These are phyloP conservation scores for Thalassiosira mediterranea DNA, from an alignment of 352 stramenopile species.

Conservation along the genomic window DNA sequence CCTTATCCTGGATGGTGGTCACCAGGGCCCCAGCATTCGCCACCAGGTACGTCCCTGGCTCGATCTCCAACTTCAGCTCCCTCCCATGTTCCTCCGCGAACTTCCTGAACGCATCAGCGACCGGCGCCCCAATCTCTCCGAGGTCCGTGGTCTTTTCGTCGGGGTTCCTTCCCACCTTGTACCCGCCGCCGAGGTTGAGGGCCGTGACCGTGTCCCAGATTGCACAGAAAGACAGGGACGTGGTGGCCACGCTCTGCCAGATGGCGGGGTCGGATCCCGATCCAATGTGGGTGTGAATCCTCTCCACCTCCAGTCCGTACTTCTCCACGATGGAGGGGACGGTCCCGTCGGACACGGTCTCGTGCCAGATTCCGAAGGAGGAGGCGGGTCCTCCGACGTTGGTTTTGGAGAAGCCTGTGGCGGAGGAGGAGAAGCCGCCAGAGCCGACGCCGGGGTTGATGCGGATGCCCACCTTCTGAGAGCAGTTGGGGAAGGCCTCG, in stretches of 20 bases:
- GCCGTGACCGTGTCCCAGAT: conserved; percentile 78
- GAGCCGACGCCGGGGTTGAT: conserved; percentile 89
- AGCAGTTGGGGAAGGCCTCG: conserved; percentile 74
- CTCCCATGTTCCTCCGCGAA: conserved; percentile 82
- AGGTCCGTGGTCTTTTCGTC: conserved; percentile 87
- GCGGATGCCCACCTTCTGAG: conserved; percentile 85
- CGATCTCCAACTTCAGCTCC: conserved; percentile 88
- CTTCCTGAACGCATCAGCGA: conserved; percentile 83
- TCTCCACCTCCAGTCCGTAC: conserved; percentile 85
- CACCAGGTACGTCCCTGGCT: conserved; percentile 89
- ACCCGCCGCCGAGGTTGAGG: conserved; percentile 88
- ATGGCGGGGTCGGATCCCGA: conserved; percentile 87
- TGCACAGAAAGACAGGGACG: conserved; percentile 85
- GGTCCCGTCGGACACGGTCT: conserved; percentile 79
- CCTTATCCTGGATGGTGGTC: conserved; percentile 86
- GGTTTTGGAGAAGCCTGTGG: conserved; percentile 85
- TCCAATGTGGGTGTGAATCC: conserved; percentile 91
- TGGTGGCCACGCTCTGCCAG: conserved; percentile 85
- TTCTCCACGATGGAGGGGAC: conserved; percentile 85
- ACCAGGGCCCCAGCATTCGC: conserved; percentile 88
- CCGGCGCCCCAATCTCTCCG: conserved; percentile 83
- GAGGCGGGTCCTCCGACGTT: conserved; percentile 84
- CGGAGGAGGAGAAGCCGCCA: conserved; percentile 85
- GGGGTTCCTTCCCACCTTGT: conserved; percentile 88
- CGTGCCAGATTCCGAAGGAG: conserved; percentile 89